Percentiles rank a stretch among this genome's conserved stretches.
phyloP scores from a whole-genome alignment of 768 basidiomycete genomes.

The Suillus sp. region DNA sequence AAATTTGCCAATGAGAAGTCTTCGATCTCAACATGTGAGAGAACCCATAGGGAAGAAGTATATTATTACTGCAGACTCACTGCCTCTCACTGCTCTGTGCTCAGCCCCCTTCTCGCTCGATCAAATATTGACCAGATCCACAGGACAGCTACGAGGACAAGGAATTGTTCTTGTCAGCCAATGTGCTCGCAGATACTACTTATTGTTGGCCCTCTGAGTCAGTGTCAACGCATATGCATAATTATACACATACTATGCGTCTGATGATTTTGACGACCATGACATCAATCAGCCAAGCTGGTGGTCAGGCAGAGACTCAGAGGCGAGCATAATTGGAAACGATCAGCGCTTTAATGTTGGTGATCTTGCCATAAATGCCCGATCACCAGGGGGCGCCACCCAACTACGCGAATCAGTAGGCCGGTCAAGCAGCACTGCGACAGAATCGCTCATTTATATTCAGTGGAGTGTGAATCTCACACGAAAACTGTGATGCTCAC shows the following conservation, averaged over 20 bases:
- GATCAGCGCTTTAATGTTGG: neutral
- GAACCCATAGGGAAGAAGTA: neutral
- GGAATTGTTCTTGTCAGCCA: neutral
- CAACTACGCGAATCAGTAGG: neutral
- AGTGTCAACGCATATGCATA: neutral
- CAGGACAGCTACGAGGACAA: neutral
- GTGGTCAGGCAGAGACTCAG: neutral
- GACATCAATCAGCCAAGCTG: neutral
- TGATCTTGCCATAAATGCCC: neutral
- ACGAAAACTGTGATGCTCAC: neutral
- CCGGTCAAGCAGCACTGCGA: neutral
- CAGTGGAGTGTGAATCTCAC: neutral
- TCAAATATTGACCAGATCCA: neutral
- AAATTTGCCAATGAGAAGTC: neutral
- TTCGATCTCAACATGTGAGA: neutral
- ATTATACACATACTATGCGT: neutral
- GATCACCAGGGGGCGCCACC: neutral
- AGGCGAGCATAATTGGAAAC: neutral
- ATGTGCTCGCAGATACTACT: neutral
- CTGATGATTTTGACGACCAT: neutral
- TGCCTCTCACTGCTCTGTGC: neutral
- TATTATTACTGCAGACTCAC: neutral
- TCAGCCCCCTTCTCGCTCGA: neutral
- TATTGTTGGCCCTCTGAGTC: neutral
- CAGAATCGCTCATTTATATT: neutral